phyloP scores from a whole-genome alignment of 1,139 yeast species.

The Lodderomyces margitis region DNA sequence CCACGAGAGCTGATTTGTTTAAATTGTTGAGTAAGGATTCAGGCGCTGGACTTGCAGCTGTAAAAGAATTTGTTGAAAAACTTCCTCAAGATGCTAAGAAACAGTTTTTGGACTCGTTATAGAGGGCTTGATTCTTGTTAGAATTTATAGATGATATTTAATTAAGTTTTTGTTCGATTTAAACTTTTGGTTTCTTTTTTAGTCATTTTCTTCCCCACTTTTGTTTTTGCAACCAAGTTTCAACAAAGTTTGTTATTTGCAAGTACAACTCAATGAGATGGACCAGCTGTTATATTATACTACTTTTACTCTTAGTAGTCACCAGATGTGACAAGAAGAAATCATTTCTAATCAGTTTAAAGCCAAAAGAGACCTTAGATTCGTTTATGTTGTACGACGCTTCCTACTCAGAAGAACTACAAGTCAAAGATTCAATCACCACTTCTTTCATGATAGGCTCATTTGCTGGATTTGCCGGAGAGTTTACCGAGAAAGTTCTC shows the following conservation, averaged over 20 bases:
- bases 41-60: constrained; percentile 51
- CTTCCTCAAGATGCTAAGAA: constrained; percentile 63
- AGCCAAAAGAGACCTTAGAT: constrained; percentile 31
- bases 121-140: constrained; percentile 13
- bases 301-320: neutral
- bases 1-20: constrained; percentile 60
- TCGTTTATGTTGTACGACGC: constrained; percentile 38
- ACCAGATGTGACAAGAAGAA: neutral
- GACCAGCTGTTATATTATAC: neutral
- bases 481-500: constrained; percentile 41
- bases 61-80: constrained; percentile 59
- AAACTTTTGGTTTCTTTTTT: constrained; percentile 8
- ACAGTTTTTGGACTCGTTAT: constrained; percentile 37
- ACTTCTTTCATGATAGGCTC: constrained; percentile 55
- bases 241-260: neutral
- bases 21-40: constrained; percentile 58
- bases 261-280: neutral
- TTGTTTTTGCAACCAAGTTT: neutral
- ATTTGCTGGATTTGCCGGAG: constrained; percentile 63
- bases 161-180: neutral
- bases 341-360: constrained; percentile 20
- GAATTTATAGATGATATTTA: neutral
- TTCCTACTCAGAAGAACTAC: constrained; percentile 26
- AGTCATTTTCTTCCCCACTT: constrained; percentile 6
- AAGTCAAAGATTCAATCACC: constrained; percentile 44